Conservation (phyloP, 2,329 filamentous ascomycete genomes). For the Xylaria sp. region DNA sequence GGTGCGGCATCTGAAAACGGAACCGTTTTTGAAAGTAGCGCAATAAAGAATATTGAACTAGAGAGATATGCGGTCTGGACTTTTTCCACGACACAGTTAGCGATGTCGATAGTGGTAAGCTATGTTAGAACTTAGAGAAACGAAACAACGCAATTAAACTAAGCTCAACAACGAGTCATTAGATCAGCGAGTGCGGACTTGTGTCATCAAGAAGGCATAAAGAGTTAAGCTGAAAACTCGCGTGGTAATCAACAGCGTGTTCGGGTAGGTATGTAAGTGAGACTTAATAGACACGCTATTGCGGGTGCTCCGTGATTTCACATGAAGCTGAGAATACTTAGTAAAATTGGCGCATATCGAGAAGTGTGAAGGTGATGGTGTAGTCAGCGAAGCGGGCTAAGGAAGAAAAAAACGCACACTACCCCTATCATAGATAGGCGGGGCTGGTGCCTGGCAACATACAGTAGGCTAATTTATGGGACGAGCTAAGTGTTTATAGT, state of each 20-base stretch:
- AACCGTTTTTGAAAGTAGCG: not conserved
- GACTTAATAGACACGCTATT: too few species aligned
- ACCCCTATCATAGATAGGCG: too few species aligned
- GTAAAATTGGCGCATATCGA: too few species aligned
- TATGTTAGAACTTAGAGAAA: not conserved
- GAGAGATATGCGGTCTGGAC: too few species aligned
- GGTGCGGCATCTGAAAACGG: not conserved
- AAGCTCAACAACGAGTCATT: not conserved
- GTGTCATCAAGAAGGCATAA: not conserved
- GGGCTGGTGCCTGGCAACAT: too few species aligned
- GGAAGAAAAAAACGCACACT: too few species aligned
- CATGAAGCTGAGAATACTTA: too few species aligned
- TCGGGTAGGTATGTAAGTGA: not conserved
- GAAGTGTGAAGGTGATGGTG: too few species aligned
- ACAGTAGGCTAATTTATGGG: not conserved
- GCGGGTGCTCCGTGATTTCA: too few species aligned
- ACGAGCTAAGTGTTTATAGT: not conserved
- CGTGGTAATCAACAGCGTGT: not conserved
- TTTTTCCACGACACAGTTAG: not conserved
- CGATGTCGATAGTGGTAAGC: not conserved
- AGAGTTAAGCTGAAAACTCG: not conserved
- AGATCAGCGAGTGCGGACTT: not conserved
- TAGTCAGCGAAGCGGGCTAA: too few species aligned
- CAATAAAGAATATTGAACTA: not conserved
- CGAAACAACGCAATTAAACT: not conserved